phyloP scores from a whole-genome alignment of 768 basidiomycete genomes.

The Suillus lakei region DNA sequence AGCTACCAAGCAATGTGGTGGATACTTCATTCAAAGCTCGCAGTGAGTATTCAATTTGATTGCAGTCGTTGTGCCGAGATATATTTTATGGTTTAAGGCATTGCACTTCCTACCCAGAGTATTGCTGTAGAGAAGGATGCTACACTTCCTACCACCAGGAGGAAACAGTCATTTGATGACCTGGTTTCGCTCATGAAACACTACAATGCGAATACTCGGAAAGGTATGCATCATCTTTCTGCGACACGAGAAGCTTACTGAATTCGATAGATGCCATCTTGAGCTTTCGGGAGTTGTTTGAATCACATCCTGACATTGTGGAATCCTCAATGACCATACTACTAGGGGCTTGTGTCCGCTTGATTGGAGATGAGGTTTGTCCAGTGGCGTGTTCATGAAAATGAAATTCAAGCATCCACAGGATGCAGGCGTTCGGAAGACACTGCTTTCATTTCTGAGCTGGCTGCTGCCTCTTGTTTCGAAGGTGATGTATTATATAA shows the following conservation, averaged over 20 bases:
- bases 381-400: not conserved
- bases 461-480: conserved; percentile 77
- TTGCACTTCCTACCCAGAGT: conserved; percentile 86
- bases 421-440: conserved; percentile 83
- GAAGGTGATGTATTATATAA: conserved; percentile 43
- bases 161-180: conserved; percentile 77
- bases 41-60: conserved; percentile 56
- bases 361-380: conserved; percentile 84
- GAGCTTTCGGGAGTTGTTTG: conserved; percentile 75
- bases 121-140: conserved; percentile 63
- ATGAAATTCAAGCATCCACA: conserved; percentile 34
- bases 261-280: conserved; percentile 63
- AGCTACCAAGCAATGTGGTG: conserved; percentile 78
- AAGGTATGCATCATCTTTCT: conserved; percentile 50
- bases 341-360: conserved; percentile 63
- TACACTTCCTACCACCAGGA: conserved; percentile 69
- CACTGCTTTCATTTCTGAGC: conserved; percentile 64
- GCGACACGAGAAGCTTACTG: not conserved
- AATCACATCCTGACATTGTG: conserved; percentile 60
- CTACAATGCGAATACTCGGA: conserved; percentile 76
- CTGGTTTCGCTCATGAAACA: conserved; percentile 82
- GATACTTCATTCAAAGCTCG: conserved; percentile 97
- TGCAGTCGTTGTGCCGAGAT: not conserved
- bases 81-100: conserved; percentile 54
- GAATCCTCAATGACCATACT: conserved; percentile 56